Evolutionary conservation across 2,329 filamentous ascomycete species (phyloP).

Genomic region (Teratosphaeria gauchensis): DNA sequence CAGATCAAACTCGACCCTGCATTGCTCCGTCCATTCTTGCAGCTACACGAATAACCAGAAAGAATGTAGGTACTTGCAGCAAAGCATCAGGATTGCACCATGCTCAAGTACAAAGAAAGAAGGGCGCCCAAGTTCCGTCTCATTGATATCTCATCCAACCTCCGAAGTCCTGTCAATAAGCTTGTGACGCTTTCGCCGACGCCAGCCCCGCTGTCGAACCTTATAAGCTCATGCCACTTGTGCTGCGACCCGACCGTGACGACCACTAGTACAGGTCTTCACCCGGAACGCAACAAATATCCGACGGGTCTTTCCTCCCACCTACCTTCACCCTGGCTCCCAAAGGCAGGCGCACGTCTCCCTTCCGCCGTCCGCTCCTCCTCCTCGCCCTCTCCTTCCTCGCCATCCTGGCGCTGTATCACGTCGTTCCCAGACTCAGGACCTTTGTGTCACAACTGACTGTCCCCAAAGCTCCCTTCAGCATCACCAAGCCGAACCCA

Average conservation of each 20-base stretch:
- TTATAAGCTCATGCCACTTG: not conserved
- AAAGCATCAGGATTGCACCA: too few species aligned
- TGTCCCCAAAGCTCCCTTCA: slow-evolving; percentile 22
- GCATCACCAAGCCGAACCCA: slow-evolving; percentile 8
- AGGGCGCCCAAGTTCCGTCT: not conserved
- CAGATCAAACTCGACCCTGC: not conserved
- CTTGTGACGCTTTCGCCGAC: not conserved
- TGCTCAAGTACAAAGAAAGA: not conserved
- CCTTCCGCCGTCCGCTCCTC: slow-evolving; percentile 14
- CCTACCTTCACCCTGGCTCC: not conserved
- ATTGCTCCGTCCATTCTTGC: not conserved
- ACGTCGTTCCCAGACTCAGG: slow-evolving; percentile 22
- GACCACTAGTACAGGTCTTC: not conserved
- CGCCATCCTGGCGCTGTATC: slow-evolving; percentile 26
- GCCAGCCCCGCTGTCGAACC: not conserved
- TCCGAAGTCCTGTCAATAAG: not conserved
- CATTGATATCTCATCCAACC: not conserved
- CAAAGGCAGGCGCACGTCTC: slow-evolving; percentile 1
- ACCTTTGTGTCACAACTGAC: slow-evolving; percentile 20
- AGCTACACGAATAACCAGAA: too few species aligned
- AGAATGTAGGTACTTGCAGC: too few species aligned
- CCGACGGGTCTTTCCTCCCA: not conserved
- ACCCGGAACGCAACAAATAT: not conserved
- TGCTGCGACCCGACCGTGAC: not conserved
- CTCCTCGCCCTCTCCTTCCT: slow-evolving; percentile 23